Conservation (phyloP, 2,329 filamentous ascomycete genomes). For the Fusarium goolgardi region DNA sequence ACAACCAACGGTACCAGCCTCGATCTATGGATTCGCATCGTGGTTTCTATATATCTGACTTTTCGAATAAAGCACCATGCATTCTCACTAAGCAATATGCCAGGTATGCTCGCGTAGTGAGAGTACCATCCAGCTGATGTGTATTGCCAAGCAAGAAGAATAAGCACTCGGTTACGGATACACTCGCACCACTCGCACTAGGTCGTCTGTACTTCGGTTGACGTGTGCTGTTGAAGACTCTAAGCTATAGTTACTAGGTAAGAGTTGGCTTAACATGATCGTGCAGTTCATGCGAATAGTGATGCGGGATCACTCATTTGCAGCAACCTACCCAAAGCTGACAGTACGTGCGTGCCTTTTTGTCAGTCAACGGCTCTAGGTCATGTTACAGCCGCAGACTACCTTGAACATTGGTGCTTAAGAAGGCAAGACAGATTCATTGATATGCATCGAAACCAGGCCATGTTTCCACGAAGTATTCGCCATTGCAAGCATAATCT, state of each 20-base stretch:
- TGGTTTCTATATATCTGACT: background rate
- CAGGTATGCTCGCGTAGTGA: background rate
- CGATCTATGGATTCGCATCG: background rate
- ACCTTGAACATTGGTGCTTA: background rate
- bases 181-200: background rate
- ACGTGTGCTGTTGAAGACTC: background rate
- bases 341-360: constrained; percentile 1
- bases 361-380: background rate
- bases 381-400: background rate
- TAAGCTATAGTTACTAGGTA: background rate
- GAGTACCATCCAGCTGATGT: background rate
- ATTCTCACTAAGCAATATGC: background rate
- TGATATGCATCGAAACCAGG: background rate
- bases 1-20: background rate
- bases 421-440: background rate
- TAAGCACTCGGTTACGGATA: background rate
- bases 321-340: background rate
- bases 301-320: background rate
- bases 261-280: background rate
- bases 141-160: background rate
- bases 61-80: background rate
- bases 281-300: constrained; percentile 4
- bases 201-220: background rate
- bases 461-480: background rate
- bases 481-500: background rate